These are phyloP conservation scores for Nakazawaea laoshanensis DNA, from an alignment of 805 yeast genomes.

Conservation along the genomic window DNA sequence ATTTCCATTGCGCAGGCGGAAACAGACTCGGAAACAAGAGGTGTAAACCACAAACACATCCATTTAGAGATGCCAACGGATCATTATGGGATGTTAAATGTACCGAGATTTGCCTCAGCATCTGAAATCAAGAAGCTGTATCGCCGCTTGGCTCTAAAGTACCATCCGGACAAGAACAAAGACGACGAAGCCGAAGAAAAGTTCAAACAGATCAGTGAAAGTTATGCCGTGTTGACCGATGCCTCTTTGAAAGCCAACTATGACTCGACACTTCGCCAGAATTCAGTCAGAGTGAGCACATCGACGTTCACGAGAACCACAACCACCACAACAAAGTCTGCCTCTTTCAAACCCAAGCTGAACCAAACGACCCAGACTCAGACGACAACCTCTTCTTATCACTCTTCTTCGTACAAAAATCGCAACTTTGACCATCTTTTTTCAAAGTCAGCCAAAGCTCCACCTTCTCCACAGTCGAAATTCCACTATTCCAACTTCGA, in stretches of 20 bases:
- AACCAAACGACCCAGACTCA: slow-evolving; percentile 3
- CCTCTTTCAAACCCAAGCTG: slow-evolving; percentile 8
- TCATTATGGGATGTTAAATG: slow-evolving; percentile 57
- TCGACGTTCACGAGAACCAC: slow-evolving; percentile 2
- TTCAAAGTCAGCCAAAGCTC: slow-evolving; percentile 1
- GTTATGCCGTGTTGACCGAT: slow-evolving; percentile 2
- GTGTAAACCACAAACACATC: background rate
- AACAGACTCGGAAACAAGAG: no score
- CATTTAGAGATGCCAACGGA: slow-evolving; percentile 16
- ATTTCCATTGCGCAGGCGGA: no score
- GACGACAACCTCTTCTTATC: no score
- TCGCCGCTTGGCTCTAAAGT: slow-evolving; percentile 59
- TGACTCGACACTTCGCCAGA: slow-evolving; percentile 4
- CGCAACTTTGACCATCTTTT: slow-evolving; percentile 10
- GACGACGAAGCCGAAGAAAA: slow-evolving; percentile 18
- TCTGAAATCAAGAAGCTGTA: slow-evolving; percentile 71
- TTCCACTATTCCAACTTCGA: slow-evolving; percentile 8
- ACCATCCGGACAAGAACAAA: slow-evolving; percentile 79
- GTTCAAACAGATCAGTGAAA: slow-evolving; percentile 6
- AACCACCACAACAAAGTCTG: slow-evolving; percentile 5
- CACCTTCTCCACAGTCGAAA: slow-evolving; percentile 7
- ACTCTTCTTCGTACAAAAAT: slow-evolving; percentile 2
- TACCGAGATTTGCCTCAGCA: slow-evolving; percentile 42
- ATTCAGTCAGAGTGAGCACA: background rate
- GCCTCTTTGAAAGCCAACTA: slow-evolving; percentile 1